Evolutionary conservation across 345 rosid species (phyloP).

Genomic region (Mangifera indica): DNA sequence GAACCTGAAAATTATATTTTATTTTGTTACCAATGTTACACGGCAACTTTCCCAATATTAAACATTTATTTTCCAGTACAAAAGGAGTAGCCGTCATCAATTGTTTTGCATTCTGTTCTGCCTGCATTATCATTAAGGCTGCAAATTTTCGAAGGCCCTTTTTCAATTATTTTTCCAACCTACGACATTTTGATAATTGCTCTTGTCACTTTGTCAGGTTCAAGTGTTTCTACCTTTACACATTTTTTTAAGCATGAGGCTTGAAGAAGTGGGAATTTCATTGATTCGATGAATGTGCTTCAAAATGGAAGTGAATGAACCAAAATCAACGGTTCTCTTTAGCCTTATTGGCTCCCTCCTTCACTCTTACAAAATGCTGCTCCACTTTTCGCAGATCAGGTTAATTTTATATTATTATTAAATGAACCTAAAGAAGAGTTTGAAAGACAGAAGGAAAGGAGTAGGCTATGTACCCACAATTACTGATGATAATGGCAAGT

Average conservation of each 20-base stretch:
- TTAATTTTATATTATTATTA: not conserved
- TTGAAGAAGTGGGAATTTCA: not conserved
- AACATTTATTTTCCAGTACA: not conserved
- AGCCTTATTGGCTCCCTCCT: not conserved
- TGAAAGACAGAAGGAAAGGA: slow-evolving; percentile 6
- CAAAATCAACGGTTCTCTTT: slow-evolving; percentile 43
- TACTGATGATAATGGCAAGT: not conserved
- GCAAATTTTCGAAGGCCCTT: too few species aligned
- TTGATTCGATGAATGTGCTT: slow-evolving; percentile 21
- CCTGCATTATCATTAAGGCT: too few species aligned
- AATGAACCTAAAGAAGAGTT: not conserved
- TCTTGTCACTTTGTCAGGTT: not conserved
- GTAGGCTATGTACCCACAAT: slow-evolving; percentile 9
- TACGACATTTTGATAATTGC: too few species aligned
- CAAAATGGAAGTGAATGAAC: slow-evolving; percentile 23
- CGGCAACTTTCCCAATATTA: not conserved
- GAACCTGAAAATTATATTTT: not conserved
- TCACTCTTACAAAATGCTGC: slow-evolving; percentile 6
- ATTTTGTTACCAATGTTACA: not conserved
- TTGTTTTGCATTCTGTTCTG: too few species aligned
- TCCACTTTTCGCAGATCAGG: not conserved
- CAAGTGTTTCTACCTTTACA: not conserved
- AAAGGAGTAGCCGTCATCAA: not conserved
- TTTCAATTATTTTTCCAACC: too few species aligned
- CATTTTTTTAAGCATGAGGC: not conserved